These are phyloP conservation scores for Botryotinia narcissicola DNA, from an alignment of 2,329 filamentous ascomycete species.

Conservation along the genomic window DNA sequence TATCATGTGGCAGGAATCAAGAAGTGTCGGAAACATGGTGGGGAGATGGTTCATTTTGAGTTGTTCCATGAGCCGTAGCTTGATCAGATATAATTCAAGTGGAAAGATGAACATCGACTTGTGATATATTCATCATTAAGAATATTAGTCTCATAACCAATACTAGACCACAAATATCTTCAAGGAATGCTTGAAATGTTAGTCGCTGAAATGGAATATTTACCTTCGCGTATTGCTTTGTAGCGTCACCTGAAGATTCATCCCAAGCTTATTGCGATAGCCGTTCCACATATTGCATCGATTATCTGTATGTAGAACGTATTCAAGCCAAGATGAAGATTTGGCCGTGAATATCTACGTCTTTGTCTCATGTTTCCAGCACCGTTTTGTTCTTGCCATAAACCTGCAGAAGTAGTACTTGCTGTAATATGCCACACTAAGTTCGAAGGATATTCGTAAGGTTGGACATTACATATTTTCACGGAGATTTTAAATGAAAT, in stretches of 20 bases:
- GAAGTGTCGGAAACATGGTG: not conserved
- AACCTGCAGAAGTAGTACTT: not conserved
- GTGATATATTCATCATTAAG: fast-evolving
- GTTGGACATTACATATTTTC: too few species aligned
- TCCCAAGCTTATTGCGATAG: not conserved
- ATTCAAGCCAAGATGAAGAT: not conserved
- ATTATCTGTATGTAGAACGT: not conserved
- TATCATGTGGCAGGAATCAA: not conserved
- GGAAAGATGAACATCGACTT: not conserved
- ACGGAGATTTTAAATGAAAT: not conserved
- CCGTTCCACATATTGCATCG: not conserved
- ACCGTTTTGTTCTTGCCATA: not conserved
- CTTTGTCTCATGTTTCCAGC: not conserved
- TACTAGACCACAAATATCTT: not conserved
- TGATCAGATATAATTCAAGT: not conserved
- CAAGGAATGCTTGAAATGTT: not conserved
- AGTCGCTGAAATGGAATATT: not conserved
- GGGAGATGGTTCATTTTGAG: not conserved
- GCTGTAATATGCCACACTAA: not conserved
- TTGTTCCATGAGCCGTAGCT: not conserved
- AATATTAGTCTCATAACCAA: not conserved
- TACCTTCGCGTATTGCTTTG: not conserved
- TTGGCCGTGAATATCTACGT: not conserved
- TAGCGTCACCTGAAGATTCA: not conserved
- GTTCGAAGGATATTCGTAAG: not conserved